Evolutionary conservation across 2,329 filamentous ascomycete species (phyloP).

Genomic region (Botrytis elliptica): DNA sequence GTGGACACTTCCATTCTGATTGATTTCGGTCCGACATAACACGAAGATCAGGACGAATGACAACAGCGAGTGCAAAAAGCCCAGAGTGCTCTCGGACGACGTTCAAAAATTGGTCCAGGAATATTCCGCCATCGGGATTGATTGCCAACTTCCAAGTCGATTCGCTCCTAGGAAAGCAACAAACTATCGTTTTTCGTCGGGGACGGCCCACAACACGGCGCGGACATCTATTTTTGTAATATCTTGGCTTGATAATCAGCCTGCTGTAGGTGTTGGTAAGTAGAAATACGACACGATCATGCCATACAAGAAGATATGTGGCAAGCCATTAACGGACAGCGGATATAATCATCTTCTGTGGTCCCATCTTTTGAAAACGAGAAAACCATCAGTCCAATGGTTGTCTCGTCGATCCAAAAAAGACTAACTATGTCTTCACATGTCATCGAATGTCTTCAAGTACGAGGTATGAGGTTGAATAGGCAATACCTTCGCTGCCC

Average conservation of each 20-base stretch:
- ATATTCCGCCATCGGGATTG: neutral
- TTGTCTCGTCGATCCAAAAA: neutral
- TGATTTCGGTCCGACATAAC: neutral
- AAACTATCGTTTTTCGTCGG: neutral
- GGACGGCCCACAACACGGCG: neutral
- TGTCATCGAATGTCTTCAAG: neutral
- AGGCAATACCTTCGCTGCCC: neutral
- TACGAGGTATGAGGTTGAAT: neutral
- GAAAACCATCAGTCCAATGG: neutral
- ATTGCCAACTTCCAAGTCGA: neutral
- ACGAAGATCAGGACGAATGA: neutral
- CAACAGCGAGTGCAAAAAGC: neutral
- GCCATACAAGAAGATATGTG: neutral
- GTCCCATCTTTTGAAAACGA: neutral
- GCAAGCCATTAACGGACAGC: neutral
- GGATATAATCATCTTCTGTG: neutral
- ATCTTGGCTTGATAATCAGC: neutral
- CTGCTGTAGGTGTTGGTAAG: neutral
- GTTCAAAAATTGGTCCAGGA: neutral
- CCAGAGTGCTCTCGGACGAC: neutral
- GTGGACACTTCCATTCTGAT: neutral
- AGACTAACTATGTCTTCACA: neutral
- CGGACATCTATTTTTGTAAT: neutral
- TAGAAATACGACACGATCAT: conserved; percentile 7
- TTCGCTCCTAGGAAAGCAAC: neutral